Evolutionary conservation across 2,329 filamentous ascomycete species (phyloP).

Genomic region (Aureobasidium sp.): DNA sequence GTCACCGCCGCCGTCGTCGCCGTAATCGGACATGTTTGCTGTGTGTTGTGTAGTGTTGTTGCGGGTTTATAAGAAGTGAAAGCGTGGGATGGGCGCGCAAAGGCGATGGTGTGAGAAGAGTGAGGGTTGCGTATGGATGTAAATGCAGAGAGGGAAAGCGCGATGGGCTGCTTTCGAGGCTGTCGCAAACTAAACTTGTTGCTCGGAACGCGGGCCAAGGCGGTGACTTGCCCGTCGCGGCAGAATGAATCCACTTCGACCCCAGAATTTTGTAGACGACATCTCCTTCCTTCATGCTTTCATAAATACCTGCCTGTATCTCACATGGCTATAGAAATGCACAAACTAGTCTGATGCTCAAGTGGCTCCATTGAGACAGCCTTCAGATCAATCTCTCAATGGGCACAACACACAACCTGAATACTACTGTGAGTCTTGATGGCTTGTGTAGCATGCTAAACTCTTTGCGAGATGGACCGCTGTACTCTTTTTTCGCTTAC

Average conservation of each 20-base stretch:
- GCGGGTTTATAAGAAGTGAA: background rate
- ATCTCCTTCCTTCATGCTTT: background rate
- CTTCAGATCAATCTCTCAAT: background rate
- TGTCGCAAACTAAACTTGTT: conserved; percentile 9
- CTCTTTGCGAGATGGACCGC: background rate
- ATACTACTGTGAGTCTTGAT: background rate
- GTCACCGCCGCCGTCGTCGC: conserved; percentile 20
- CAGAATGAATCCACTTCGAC: conserved; percentile 2
- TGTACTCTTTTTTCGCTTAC: background rate
- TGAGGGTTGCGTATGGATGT: background rate
- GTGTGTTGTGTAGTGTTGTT: background rate
- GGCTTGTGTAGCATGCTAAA: background rate
- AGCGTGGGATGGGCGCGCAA: background rate
- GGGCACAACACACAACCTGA: background rate
- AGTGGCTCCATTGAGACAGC: background rate
- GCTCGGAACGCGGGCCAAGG: conserved; percentile 1
- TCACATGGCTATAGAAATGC: background rate
- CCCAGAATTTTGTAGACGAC: conserved; percentile 1
- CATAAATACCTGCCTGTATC: no score
- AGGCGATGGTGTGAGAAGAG: background rate
- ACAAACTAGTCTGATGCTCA: background rate
- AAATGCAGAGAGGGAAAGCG: background rate
- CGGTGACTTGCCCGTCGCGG: background rate
- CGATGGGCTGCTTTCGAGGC: background rate
- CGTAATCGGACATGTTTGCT: conserved; percentile 27